These are phyloP conservation scores for Lolium rigidum DNA, from an alignment of 176 grass and related monocot genomes.

Conservation along the genomic window DNA sequence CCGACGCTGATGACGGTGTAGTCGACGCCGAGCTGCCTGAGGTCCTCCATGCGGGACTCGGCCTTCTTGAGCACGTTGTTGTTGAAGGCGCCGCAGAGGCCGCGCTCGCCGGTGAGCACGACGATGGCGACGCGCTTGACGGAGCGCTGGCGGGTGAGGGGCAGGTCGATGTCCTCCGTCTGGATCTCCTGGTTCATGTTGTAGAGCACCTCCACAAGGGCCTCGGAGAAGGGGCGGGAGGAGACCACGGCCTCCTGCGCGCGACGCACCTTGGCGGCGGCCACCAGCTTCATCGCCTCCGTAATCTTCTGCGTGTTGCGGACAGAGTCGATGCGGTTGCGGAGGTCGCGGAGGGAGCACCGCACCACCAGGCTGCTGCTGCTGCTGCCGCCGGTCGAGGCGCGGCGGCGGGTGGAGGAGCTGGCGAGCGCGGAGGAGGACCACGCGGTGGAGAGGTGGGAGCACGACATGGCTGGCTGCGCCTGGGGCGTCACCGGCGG, in stretches of 20 bases:
- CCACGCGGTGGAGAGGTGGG: slow-evolving; percentile 59
- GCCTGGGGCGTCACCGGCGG: slow-evolving; percentile 36
- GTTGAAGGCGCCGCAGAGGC: slow-evolving; percentile 89
- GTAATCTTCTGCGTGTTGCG: slow-evolving; percentile 94
- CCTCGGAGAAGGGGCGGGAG: slow-evolving; percentile 85
- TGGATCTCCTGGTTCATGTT: slow-evolving; percentile 96
- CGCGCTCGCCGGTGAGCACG: slow-evolving; percentile 83
- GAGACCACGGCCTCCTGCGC: slow-evolving; percentile 88
- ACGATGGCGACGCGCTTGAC: slow-evolving; percentile 81
- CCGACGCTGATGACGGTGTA: slow-evolving; percentile 83
- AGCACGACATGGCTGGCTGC: slow-evolving; percentile 52
- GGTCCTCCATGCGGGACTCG: slow-evolving; percentile 62
- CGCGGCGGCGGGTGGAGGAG: slow-evolving; percentile 41
- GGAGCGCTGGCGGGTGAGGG: slow-evolving; percentile 63
- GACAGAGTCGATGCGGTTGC: slow-evolving; percentile 78
- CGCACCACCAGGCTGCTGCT: slow-evolving; percentile 49
- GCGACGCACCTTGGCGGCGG: slow-evolving; percentile 86
- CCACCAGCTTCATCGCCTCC: slow-evolving; percentile 94
- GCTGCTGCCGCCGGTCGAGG: slow-evolving; percentile 9
- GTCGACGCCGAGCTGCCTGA: slow-evolving; percentile 63
- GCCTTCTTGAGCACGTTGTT: slow-evolving; percentile 92
- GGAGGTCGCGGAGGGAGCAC: slow-evolving; percentile 71
- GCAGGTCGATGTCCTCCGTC: slow-evolving; percentile 81
- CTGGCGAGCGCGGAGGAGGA: slow-evolving; percentile 62
- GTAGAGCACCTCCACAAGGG: slow-evolving; percentile 82